Evolutionary conservation across 805 yeast species (phyloP).

Genomic region (Candida nanaspora): DNA sequence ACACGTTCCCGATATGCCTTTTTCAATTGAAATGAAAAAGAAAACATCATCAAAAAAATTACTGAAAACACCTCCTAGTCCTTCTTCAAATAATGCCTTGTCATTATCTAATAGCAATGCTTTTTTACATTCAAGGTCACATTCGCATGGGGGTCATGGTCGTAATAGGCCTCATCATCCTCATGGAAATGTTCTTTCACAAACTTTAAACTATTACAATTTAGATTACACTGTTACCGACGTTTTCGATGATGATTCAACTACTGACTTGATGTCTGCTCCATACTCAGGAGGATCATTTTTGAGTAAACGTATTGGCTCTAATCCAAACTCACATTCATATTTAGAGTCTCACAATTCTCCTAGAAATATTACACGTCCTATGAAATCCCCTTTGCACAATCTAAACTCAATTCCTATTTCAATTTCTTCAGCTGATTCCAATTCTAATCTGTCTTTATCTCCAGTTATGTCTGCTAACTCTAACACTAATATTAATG

Average conservation of each 20-base stretch:
- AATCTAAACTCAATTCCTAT: background rate
- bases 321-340: background rate
- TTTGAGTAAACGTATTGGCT: background rate
- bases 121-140: too few species aligned
- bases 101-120: too few species aligned
- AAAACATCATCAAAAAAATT: background rate
- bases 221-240: constrained; percentile 15
- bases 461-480: too few species aligned
- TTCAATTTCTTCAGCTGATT: background rate
- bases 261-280: background rate
- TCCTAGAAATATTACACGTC: background rate
- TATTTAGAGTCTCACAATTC: background rate
- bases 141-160: too few species aligned
- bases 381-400: background rate
- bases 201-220: constrained; percentile 20
- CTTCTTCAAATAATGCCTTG: background rate
- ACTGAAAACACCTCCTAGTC: background rate
- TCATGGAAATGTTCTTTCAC: constrained; percentile 2
- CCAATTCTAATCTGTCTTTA: background rate
- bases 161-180: background rate
- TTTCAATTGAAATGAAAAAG: background rate
- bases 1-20: background rate
- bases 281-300: constrained; percentile 1
- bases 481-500: constrained; percentile 1
- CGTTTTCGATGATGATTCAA: constrained; percentile 5